A percentile compares a stretch with the other conserved stretches of the same genome.
Conservation (phyloP, 345 rosid genomes). For the Bruguiera parviflora region DNA sequence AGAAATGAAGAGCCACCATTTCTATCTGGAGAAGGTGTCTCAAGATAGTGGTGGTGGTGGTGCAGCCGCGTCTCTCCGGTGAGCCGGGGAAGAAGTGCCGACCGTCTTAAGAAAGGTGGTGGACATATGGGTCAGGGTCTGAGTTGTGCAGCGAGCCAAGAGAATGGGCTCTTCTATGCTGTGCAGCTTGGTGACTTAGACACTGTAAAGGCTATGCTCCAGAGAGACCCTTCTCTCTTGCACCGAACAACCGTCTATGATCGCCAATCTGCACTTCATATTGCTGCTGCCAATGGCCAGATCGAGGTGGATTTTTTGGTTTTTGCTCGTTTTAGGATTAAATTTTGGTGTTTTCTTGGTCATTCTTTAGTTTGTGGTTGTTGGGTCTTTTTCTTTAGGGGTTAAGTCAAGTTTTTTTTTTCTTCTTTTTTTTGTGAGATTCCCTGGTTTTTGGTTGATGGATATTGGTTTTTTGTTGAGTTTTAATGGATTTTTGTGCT, state of each 20-base stretch:
- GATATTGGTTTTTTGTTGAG: background rate
- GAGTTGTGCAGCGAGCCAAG: slow-evolving; percentile 70
- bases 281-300: slow-evolving; percentile 94
- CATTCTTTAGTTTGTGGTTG: background rate
- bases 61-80: slow-evolving; percentile 17
- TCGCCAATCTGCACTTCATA: slow-evolving; percentile 82
- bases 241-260: slow-evolving; percentile 58
- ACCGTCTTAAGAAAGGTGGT: background rate
- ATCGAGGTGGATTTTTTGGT: slow-evolving; percentile 59
- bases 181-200: slow-evolving; percentile 68
- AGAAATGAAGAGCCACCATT: slow-evolving; percentile 12
- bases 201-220: slow-evolving; percentile 41
- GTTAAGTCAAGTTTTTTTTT: background rate
- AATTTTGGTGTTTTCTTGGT: background rate
- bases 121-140: slow-evolving; percentile 77
- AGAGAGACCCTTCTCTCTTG: slow-evolving; percentile 51
- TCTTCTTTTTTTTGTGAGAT: background rate
- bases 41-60: background rate
- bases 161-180: slow-evolving; percentile 62
- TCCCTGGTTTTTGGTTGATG: background rate
- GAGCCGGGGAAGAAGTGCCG: slow-evolving; percentile 14
- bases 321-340: slow-evolving; percentile 1
- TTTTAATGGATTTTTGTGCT: slow-evolving; percentile 18
- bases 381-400: background rate
- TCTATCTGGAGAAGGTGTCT: slow-evolving; percentile 27